Percentiles rank a stretch among this genome's conserved stretches.
Conservation (phyloP, 2,329 filamentous ascomycete species). For the Elsinoe batatas region DNA sequence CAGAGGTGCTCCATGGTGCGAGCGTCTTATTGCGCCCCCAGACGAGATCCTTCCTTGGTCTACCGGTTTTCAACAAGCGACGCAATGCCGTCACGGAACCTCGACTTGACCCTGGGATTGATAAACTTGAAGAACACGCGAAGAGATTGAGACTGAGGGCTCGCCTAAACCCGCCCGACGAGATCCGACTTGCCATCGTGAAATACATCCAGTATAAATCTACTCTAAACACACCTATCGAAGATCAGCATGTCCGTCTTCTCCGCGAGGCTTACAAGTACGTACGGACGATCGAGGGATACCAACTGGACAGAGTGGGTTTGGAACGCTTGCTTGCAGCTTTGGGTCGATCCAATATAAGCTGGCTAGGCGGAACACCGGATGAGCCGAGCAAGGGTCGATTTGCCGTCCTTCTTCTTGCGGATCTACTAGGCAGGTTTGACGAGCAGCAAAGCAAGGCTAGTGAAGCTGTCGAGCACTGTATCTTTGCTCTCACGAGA, state of each 20-base stretch:
- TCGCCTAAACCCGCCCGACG: slow-evolving; percentile 53
- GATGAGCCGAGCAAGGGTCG: background rate
- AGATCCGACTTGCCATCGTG: slow-evolving; percentile 56
- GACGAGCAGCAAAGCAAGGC: too few relatives aligned
- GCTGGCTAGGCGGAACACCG: background rate
- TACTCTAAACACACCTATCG: slow-evolving; percentile 31
- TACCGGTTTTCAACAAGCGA: slow-evolving; percentile 47
- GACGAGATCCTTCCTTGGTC: slow-evolving; percentile 51
- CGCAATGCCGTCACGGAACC: slow-evolving; percentile 49
- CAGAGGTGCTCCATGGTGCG: too few relatives aligned
- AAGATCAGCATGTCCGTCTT: slow-evolving; percentile 7
- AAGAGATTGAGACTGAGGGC: slow-evolving; percentile 53
- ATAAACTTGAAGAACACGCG: slow-evolving; percentile 58
- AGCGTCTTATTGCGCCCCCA: slow-evolving; percentile 22
- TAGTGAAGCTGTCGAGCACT: background rate
- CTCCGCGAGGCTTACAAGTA: slow-evolving; percentile 8
- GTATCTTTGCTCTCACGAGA: background rate
- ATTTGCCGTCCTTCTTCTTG: background rate
- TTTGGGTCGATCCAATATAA: background rate
- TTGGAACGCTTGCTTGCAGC: background rate
- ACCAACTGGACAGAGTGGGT: slow-evolving; percentile 15
- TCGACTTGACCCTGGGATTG: slow-evolving; percentile 60
- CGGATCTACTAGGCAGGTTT: background rate
- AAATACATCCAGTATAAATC: slow-evolving; percentile 46
- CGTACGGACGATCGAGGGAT: background rate